Conservation (phyloP, 495 filamentous ascomycete genomes). For the Podospora comata region DNA sequence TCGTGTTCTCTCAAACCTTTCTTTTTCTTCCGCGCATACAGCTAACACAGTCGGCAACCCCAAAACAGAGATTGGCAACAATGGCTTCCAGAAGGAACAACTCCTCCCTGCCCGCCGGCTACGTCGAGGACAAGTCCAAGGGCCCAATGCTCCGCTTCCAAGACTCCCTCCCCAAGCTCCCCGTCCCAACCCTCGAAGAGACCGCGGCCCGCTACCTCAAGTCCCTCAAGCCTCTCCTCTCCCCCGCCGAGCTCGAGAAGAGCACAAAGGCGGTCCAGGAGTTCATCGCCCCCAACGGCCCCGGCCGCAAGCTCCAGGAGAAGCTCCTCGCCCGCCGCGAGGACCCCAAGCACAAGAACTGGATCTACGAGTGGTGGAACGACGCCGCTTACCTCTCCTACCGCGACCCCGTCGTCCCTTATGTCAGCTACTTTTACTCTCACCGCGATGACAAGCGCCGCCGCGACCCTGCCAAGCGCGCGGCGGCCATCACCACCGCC, state of each 20-base stretch:
- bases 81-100: conserved; percentile 56
- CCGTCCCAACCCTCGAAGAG: conserved; percentile 91
- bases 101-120: conserved; percentile 67
- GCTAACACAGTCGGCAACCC: not conserved
- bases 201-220: conserved; percentile 89
- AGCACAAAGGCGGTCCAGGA: conserved; percentile 80
- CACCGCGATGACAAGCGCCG: conserved; percentile 89
- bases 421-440: conserved; percentile 99
- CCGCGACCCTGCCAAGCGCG: conserved; percentile 85
- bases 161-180: conserved; percentile 86
- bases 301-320: conserved; percentile 83
- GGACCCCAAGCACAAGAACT: conserved; percentile 84
- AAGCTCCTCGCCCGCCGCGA: conserved; percentile 77
- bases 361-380: conserved; percentile 98
- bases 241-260: conserved; percentile 64
- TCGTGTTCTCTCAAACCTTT: conserved; percentile 17
- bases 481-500: conserved; percentile 81
- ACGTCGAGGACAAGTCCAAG: conserved; percentile 87
- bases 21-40: conserved; percentile 2
- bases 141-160: conserved; percentile 94
- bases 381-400: conserved; percentile 85
- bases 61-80: conserved; percentile 37
- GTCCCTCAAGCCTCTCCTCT: conserved; percentile 80
- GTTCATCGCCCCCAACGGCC: conserved; percentile 76
- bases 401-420: conserved; percentile 94